Base-by-base conservation (phyloP, 2,329 filamentous ascomycete species). In the Colletotrichum chlorophyti region DNA sequence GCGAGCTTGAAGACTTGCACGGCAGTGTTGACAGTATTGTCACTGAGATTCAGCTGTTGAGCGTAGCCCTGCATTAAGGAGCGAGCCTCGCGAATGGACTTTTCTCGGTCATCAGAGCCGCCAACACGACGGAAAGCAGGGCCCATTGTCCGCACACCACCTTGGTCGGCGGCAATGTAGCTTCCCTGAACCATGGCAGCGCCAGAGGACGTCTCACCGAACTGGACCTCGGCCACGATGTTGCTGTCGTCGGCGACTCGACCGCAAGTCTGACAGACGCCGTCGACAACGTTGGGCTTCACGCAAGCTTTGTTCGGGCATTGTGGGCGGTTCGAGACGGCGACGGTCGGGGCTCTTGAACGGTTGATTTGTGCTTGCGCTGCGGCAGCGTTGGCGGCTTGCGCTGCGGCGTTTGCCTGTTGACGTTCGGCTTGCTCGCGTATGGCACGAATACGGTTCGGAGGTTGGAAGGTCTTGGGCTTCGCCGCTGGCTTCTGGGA, bases 141-240 rank as follows among this genome's bases (percentile, higher is more conserved):
- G 11, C 86, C 85, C 67, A 87, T 77, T 64, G 81, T 85, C 48
- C 90, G 87, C 26, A 90, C 89, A 67, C 91, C 88, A 21, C 91
- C 91, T 69, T 97, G 92, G 71, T 93, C 91, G 58, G 92, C 91
- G 51, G 87, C 89, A 60, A 99, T 87, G 69, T 89, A 96, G 62
- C 89, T 93, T 71, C 95, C 95, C 72, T 97, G 92, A 15, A 97
- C 92, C 47, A 96, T 85, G 49, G 94, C 93, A 45, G 91, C 92
- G 67, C 95, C 95, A 29, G 86, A 88, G 0, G 91, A 86, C 24
- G 87, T 90, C 77, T 99, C 94, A 64, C 93, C 93, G 69, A 98
- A 99, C 19, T 89, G 89, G 62, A 98, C 86, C 72, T 99, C 95
- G 45, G 92, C 86, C 58, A 97, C 93, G 62, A 98, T 97, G 69